Conservation (phyloP, 768 basidiomycete genomes). For the Russula foetens region DNA sequence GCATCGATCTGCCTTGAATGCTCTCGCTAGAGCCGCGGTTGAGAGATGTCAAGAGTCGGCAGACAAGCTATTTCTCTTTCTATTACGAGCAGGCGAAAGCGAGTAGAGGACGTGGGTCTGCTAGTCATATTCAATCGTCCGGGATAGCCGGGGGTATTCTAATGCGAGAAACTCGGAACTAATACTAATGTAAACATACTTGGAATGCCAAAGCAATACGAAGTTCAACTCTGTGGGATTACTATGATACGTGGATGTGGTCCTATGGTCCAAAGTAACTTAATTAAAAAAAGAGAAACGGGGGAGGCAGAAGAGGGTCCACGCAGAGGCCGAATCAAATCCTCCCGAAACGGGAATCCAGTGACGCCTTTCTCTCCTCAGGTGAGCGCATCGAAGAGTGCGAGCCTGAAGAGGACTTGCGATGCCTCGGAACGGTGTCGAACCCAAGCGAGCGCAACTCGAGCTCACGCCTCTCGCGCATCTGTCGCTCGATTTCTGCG, state of each 20-base stretch:
- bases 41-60: too few relatives aligned
- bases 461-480: conserved; percentile 3
- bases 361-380: not conserved
- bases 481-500: conserved; percentile 8
- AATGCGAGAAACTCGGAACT: too few relatives aligned
- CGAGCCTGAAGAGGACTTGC: not conserved
- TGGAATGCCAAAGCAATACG: not conserved
- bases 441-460: conserved; percentile 20
- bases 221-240: too few relatives aligned
- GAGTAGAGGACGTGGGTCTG: too few relatives aligned
- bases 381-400: not conserved
- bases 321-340: not conserved
- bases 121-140: too few relatives aligned
- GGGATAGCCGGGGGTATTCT: too few relatives aligned
- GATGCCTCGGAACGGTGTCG: not conserved
- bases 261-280: not conserved
- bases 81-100: too few relatives aligned
- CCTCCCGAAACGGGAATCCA: not conserved
- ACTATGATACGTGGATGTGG: not conserved
- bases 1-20: too few relatives aligned
- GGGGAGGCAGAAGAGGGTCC: too few relatives aligned
- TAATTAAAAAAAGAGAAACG: not conserved
- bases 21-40: too few relatives aligned
- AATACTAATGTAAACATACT: not conserved
- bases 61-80: too few relatives aligned